Percentiles rank a stretch among this genome's conserved stretches.
phyloP scores from a whole-genome alignment of 2,329 filamentous ascomycete genomes.

The Tolypocladium amazonense region DNA sequence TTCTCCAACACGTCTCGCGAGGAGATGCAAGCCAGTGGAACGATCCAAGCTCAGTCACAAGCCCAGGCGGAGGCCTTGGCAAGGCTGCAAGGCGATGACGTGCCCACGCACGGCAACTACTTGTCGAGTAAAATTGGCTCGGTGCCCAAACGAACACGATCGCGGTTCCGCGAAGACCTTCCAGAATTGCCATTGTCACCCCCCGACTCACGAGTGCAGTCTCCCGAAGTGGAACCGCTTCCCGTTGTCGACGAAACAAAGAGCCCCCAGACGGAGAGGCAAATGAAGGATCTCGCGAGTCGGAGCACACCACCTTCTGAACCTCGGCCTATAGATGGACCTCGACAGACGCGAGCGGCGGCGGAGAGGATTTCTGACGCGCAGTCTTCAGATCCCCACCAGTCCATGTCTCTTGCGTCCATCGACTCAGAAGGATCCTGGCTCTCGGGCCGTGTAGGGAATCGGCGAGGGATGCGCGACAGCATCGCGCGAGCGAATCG shows the following conservation, averaged over 20 bases:
- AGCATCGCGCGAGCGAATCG: constrained; percentile 22
- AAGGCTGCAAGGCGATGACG: constrained; percentile 22
- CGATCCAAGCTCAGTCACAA: constrained; percentile 13
- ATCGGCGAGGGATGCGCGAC: constrained; percentile 32
- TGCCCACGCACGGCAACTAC: constrained; percentile 12
- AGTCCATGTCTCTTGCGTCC: constrained; percentile 82
- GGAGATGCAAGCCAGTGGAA: constrained; percentile 50
- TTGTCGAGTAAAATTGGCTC: constrained; percentile 26
- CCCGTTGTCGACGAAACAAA: constrained; percentile 18
- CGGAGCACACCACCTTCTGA: constrained; percentile 37
- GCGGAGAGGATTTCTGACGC: constrained; percentile 13
- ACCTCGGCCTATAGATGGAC: constrained; percentile 24
- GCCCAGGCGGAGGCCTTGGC: constrained; percentile 23
- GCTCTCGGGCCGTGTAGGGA: constrained; percentile 66
- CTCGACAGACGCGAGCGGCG: constrained; percentile 9
- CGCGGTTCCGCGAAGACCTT: constrained; percentile 85
- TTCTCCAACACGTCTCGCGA: constrained; percentile 88
- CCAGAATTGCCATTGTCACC: constrained; percentile 81
- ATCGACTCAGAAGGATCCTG: constrained; percentile 95
- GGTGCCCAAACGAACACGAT: constrained; percentile 69
- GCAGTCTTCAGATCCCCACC: constrained; percentile 46
- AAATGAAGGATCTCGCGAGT: constrained; percentile 17
- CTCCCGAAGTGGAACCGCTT: constrained; percentile 53
- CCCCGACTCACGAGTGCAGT: constrained; percentile 70
- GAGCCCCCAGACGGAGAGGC: constrained; percentile 12